Conservation (phyloP, 2,329 filamentous ascomycete genomes). For the Penicillium griseofulvum region DNA sequence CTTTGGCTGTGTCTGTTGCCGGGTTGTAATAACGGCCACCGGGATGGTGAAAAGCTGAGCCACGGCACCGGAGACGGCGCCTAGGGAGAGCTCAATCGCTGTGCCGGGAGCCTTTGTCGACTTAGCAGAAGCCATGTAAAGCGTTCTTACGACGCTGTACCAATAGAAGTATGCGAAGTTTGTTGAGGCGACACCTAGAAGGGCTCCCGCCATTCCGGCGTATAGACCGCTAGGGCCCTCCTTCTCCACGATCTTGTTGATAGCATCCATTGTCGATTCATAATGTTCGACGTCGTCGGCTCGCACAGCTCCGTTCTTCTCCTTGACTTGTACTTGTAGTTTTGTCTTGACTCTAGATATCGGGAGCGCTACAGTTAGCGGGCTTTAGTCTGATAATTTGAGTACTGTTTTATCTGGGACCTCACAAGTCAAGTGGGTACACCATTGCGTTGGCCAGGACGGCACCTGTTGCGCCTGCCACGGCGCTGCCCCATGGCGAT, state of each 20-base stretch:
- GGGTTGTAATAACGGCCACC: conserved; percentile 89
- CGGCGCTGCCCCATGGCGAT: conserved; percentile 88
- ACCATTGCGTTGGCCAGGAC: conserved; percentile 93
- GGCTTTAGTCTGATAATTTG: not conserved
- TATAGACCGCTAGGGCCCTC: conserved; percentile 85
- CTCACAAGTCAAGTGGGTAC: conserved; percentile 95
- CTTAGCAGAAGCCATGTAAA: conserved; percentile 66
- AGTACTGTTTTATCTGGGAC: conserved; percentile 13
- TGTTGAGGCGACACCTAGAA: conserved; percentile 90
- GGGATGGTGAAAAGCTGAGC: conserved; percentile 97
- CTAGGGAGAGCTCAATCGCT: conserved; percentile 75
- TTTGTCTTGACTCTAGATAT: conserved; percentile 83
- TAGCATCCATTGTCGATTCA: conserved; percentile 80
- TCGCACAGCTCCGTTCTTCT: conserved; percentile 46
- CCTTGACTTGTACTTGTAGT: conserved; percentile 88
- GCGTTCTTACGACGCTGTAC: conserved; percentile 82
- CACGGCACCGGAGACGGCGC: conserved; percentile 82
- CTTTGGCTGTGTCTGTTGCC: conserved; percentile 90
- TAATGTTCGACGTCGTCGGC: conserved; percentile 67
- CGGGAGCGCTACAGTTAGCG: conserved; percentile 17
- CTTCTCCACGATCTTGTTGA: conserved; percentile 74
- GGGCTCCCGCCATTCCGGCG: conserved; percentile 77
- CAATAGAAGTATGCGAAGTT: conserved; percentile 99
- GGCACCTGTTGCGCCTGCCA: conserved; percentile 88
- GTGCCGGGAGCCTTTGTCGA: conserved; percentile 69